A percentile compares a stretch with the other conserved stretches of the same genome.
phyloP scores from a whole-genome alignment of 345 rosid genomes.

The Linum lewisii region DNA sequence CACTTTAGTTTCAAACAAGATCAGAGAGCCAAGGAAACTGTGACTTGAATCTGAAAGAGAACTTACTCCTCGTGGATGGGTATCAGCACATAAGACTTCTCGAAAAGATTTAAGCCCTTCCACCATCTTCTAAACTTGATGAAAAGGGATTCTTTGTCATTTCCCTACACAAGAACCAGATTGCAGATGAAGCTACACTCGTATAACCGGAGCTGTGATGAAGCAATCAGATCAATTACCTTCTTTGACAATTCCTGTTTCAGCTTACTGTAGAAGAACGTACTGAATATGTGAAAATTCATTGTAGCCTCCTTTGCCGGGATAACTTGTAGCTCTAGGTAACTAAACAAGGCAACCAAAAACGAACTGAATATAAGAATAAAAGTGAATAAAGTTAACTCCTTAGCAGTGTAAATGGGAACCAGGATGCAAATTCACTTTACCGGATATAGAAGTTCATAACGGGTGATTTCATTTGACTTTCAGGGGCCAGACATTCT shows the following conservation, averaged over 20 bases:
- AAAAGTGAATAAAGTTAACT: neutral
- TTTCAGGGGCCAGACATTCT: slow-evolving; percentile 55
- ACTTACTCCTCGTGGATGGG: slow-evolving; percentile 93
- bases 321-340: slow-evolving; percentile 48
- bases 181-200: slow-evolving; percentile 8
- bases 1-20: neutral
- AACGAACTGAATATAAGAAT: neutral
- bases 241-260: slow-evolving; percentile 54
- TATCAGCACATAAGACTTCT: slow-evolving; percentile 74
- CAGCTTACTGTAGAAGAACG: slow-evolving; percentile 84
- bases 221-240: slow-evolving; percentile 29
- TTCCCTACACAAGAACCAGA: slow-evolving; percentile 13
- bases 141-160: slow-evolving; percentile 50
- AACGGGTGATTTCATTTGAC: slow-evolving; percentile 56
- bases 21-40: neutral
- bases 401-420: neutral
- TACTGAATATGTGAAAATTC: slow-evolving; percentile 69
- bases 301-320: slow-evolving; percentile 31
- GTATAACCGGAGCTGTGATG: neutral
- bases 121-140: slow-evolving; percentile 93
- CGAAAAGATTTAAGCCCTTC: slow-evolving; percentile 78
- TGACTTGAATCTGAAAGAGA: neutral
- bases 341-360: slow-evolving; percentile 32
- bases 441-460: slow-evolving; percentile 86
- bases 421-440: slow-evolving; percentile 1